These are phyloP conservation scores for Vararia minispora DNA, from an alignment of 768 basidiomycete species.

Conservation along the genomic window DNA sequence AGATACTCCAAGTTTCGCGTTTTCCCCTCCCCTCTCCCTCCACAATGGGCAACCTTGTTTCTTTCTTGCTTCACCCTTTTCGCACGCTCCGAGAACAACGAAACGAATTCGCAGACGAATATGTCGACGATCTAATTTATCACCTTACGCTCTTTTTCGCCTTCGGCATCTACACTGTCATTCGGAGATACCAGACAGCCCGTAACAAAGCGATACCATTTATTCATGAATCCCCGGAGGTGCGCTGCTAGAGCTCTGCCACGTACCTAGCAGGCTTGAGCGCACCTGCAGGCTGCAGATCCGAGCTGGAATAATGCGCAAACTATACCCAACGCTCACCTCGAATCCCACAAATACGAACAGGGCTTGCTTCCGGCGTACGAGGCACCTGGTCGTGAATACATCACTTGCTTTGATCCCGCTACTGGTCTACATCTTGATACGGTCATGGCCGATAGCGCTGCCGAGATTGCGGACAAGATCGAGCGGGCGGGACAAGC, in stretches of 20 bases:
- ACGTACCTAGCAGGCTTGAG: conserved; percentile 1
- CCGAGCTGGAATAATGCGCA: conserved; percentile 39
- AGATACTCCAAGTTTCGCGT: no score
- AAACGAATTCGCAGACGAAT: conserved; percentile 23
- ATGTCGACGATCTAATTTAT: conserved; percentile 47
- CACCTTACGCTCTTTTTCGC: conserved; percentile 61
- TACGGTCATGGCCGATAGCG: conserved; percentile 67
- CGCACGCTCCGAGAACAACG: conserved; percentile 38
- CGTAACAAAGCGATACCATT: conserved; percentile 70
- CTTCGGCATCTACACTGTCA: conserved; percentile 71
- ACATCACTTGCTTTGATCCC: conserved; percentile 89
- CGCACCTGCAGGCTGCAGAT: conserved; percentile 15
- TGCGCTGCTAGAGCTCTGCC: conserved; percentile 23
- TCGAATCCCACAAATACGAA: conserved; percentile 55
- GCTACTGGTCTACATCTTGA: conserved; percentile 75
- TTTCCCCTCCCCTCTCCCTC: background rate
- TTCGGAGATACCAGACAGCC: conserved; percentile 61
- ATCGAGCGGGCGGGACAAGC: conserved; percentile 55
- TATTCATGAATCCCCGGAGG: conserved; percentile 42
- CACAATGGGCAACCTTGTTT: conserved; percentile 20
- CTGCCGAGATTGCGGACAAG: conserved; percentile 60
- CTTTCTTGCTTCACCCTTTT: conserved; percentile 37
- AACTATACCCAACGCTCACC: conserved; percentile 43
- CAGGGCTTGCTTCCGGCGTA: conserved; percentile 41
- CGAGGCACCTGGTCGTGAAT: conserved; percentile 37